A percentile compares a stretch with the other conserved stretches of the same genome.
Evolutionary conservation across 768 basidiomycete genomes (phyloP).

Genomic region (Kockovaella imperatae): DNA sequence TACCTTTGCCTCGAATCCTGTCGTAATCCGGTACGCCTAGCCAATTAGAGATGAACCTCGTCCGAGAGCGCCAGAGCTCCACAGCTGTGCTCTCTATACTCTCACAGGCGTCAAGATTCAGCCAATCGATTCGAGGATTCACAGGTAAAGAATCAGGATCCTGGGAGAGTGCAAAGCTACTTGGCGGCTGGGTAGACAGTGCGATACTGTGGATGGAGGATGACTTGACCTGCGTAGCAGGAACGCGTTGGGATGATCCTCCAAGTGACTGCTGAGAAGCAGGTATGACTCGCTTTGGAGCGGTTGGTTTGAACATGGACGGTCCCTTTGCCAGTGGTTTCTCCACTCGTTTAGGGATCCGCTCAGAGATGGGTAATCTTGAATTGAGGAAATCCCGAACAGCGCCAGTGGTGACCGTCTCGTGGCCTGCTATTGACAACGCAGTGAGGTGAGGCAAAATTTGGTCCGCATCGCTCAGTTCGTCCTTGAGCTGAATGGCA

Average conservation of each 20-base stretch:
- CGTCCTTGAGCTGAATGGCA: constrained; percentile 3
- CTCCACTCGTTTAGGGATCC: neutral
- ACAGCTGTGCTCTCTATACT: constrained; percentile 12
- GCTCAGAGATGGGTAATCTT: neutral
- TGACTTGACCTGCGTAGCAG: neutral
- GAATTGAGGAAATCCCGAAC: constrained; percentile 10
- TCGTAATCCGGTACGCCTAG: constrained; percentile 13
- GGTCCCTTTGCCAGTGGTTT: neutral
- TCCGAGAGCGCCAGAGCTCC: constrained; percentile 2
- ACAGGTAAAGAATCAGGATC: neutral
- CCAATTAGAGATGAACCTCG: constrained; percentile 15
- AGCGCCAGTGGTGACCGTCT: constrained; percentile 1
- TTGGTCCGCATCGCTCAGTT: neutral
- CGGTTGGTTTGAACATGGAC: neutral
- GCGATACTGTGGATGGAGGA: neutral
- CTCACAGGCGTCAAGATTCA: constrained; percentile 34
- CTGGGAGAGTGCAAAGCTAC: neutral
- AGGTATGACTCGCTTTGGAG: neutral
- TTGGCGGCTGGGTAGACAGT: neutral
- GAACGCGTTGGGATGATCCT: too few species aligned
- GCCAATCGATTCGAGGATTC: constrained; percentile 17
- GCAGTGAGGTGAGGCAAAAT: constrained; percentile 7
- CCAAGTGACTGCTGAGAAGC: too few species aligned
- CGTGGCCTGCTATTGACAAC: neutral
- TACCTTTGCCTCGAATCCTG: constrained; percentile 23